Conservation (phyloP, 2,329 filamentous ascomycete genomes). For the Setomelanomma holmii region DNA sequence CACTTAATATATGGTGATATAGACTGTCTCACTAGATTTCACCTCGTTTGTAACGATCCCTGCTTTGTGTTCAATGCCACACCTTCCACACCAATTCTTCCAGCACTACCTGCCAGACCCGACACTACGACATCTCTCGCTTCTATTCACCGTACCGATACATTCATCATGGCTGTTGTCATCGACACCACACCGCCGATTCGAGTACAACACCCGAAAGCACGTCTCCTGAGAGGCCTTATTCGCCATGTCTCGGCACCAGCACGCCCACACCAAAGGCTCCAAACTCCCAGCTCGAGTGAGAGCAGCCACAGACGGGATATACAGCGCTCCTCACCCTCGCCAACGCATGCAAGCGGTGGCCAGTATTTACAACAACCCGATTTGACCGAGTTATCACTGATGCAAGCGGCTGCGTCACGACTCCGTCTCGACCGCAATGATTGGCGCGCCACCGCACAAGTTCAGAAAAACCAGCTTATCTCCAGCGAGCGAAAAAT, state of each 20-base stretch:
- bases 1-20: not conserved
- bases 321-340: not conserved
- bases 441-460: constrained; percentile 7
- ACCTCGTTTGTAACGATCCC: not conserved
- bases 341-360: not conserved
- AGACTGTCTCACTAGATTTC: not conserved
- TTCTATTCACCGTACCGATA: not conserved
- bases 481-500: not conserved
- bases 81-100: not conserved
- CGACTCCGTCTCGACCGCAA: constrained; percentile 13
- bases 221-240: constrained; percentile 1
- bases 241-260: constrained; percentile 14
- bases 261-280: not conserved
- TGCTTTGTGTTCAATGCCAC: constrained; percentile 1
- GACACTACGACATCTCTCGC: not conserved
- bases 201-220: not conserved
- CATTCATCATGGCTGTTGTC: not conserved
- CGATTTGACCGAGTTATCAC: constrained; percentile 5
- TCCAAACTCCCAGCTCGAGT: not conserved
- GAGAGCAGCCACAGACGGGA: not conserved
- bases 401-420: constrained; percentile 4
- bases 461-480: constrained; percentile 8
- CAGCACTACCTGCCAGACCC: too few species aligned
- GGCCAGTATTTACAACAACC: not conserved
- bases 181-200: not conserved